phyloP scores from a whole-genome alignment of 1,284 basidiomycete species.

The Gymnopus androsaceus region DNA sequence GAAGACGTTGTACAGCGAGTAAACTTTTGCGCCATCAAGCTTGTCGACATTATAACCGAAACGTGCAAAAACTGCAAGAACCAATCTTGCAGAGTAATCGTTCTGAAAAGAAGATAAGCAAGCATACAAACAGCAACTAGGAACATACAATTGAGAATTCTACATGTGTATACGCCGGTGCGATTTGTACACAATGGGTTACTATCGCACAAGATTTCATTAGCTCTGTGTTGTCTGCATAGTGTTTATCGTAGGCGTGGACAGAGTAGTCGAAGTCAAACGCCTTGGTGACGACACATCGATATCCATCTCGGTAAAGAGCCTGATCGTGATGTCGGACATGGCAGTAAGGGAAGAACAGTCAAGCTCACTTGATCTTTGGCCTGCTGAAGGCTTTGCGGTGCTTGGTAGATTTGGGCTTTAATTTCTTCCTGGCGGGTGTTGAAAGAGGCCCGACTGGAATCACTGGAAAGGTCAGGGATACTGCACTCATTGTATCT shows the following conservation, averaged over 20 bases:
- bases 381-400: neutral
- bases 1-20: conserved; percentile 33
- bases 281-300: conserved; percentile 29
- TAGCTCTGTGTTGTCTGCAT: neutral
- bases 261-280: conserved; percentile 19
- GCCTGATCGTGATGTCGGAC: conserved; percentile 18
- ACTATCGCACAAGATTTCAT: neutral
- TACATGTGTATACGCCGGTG: neutral
- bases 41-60: neutral
- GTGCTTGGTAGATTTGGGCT: conserved; percentile 1
- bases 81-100: neutral
- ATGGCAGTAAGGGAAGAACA: neutral
- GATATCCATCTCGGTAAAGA: conserved; percentile 29
- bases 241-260: neutral
- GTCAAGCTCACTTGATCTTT: conserved; percentile 6
- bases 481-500: neutral
- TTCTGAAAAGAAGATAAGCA: neutral
- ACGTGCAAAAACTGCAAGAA: neutral
- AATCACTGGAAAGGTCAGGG: neutral
- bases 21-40: conserved; percentile 26
- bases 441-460: neutral
- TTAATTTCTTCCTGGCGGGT: neutral
- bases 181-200: conserved; percentile 8
- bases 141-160: too few relatives aligned
- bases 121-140: conserved; percentile 12